These are phyloP conservation scores for Coniferiporia sulphurascens DNA, from an alignment of 1,284 basidiomycete species.

Conservation along the genomic window DNA sequence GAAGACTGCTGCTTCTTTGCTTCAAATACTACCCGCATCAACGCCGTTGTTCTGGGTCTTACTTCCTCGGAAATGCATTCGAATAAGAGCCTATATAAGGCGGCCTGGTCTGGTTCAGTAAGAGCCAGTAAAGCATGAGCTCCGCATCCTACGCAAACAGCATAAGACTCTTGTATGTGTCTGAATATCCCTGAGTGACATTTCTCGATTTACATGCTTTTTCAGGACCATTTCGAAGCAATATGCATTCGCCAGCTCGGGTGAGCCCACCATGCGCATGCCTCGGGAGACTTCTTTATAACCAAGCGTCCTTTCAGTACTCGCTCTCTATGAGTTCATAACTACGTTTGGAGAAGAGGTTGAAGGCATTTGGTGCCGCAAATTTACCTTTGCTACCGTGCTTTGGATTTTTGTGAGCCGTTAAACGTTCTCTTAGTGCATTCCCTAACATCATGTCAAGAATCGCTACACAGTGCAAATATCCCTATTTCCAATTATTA, in stretches of 20 bases:
- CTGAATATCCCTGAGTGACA: too few relatives aligned
- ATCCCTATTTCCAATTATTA: conserved; percentile 5
- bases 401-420: conserved; percentile 14
- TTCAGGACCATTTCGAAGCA: conserved; percentile 4
- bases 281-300: background rate
- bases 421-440: background rate
- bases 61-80: too few relatives aligned
- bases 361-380: conserved; percentile 11
- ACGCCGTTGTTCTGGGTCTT: too few relatives aligned
- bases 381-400: conserved; percentile 10
- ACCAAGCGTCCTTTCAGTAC: background rate
- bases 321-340: conserved; percentile 16
- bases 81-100: too few relatives aligned
- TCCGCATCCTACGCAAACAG: too few relatives aligned
- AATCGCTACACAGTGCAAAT: conserved; percentile 12
- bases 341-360: conserved; percentile 16
- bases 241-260: conserved; percentile 8
- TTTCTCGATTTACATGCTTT: too few relatives aligned
- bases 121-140: too few relatives aligned
- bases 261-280: background rate
- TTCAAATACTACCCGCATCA: too few relatives aligned
- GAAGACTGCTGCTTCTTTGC: too few relatives aligned
- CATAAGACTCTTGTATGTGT: too few relatives aligned
- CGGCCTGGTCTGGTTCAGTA: too few relatives aligned
- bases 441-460: background rate